Conservation (phyloP, 148 eudicot genomes). For the Camellia japonica region DNA sequence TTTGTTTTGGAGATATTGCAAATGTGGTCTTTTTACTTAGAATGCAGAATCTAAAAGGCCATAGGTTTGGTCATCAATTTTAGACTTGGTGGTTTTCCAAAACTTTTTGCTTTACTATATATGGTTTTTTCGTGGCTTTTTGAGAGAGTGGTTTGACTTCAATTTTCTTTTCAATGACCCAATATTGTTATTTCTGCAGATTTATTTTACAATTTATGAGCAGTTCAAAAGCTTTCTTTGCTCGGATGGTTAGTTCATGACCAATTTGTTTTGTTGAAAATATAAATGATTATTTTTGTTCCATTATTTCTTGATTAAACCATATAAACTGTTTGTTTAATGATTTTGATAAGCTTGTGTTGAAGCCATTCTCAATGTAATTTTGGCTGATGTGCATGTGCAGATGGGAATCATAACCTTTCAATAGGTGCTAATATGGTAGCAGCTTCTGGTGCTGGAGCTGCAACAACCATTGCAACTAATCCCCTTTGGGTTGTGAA, state of each 20-base stretch:
- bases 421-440: conserved; percentile 90
- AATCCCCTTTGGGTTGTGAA: conserved; percentile 99
- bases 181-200: conserved; percentile 45
- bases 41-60: neutral
- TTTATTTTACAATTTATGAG: conserved; percentile 87
- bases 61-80: neutral
- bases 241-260: conserved; percentile 67
- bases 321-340: neutral
- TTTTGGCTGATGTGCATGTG: conserved; percentile 32
- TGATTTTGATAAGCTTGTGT: neutral
- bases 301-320: neutral
- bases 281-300: neutral
- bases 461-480: conserved; percentile 77
- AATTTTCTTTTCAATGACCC: neutral
- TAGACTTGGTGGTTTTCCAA: neutral
- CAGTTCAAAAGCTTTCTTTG: conserved; percentile 74
- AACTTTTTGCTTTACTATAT: neutral
- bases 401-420: conserved; percentile 73
- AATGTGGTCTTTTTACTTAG: neutral
- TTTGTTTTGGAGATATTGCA: neutral
- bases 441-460: conserved; percentile 99
- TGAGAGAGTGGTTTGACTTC: neutral
- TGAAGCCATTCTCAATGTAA: neutral
- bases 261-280: neutral
- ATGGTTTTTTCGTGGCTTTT: neutral